phyloP scores from a whole-genome alignment of 441 rosid genomes.

The Geranium incanum region DNA sequence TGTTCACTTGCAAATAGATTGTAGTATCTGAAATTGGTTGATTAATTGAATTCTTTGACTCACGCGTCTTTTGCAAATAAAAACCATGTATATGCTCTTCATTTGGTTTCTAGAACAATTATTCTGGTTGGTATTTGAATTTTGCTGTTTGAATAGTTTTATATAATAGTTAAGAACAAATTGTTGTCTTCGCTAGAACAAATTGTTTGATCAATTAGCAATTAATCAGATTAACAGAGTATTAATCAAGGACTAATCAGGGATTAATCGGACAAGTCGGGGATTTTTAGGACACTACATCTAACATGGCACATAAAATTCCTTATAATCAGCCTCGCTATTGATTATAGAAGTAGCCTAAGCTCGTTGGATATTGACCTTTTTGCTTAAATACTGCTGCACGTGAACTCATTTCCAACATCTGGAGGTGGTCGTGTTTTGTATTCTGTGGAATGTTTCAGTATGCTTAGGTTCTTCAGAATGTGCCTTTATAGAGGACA shows the following conservation, averaged over 20 bases:
- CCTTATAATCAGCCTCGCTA: neutral
- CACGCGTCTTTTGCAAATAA: neutral
- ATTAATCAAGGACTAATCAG: too few relatives aligned
- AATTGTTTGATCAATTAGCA: too few relatives aligned
- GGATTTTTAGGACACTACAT: too few relatives aligned
- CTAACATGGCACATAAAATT: too few relatives aligned
- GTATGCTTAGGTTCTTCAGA: neutral
- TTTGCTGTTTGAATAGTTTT: neutral
- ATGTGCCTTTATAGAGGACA: neutral
- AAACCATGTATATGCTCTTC: neutral
- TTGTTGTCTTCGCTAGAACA: neutral
- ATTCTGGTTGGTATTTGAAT: neutral
- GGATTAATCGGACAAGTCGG: too few relatives aligned
- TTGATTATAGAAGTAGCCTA: neutral
- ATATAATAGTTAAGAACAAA: neutral
- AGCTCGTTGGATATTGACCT: neutral
- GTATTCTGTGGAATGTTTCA: neutral
- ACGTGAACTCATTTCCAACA: neutral
- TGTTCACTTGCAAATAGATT: neutral
- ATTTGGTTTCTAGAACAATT: neutral
- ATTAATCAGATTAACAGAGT: too few relatives aligned
- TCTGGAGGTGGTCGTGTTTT: neutral
- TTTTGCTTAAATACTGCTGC: too few relatives aligned
- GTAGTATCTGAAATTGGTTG: neutral
- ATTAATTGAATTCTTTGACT: neutral